Conservation (phyloP, 805 yeast species). For the Candida ortonii region DNA sequence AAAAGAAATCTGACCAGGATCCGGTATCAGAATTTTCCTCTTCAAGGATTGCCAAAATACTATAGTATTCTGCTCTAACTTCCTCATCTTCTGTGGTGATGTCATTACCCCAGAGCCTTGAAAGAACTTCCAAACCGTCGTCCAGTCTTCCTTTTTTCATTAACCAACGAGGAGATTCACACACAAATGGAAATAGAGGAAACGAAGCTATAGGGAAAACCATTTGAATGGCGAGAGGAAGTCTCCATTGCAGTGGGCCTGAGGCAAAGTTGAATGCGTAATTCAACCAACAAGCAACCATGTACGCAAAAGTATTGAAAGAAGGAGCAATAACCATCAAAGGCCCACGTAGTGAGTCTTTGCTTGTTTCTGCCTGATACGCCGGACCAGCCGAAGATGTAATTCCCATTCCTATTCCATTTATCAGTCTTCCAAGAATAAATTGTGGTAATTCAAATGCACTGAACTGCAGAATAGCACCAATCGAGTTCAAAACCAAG, state of each 20-base stretch:
- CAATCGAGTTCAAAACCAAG: constrained; percentile 32
- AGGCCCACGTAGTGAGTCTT: constrained; percentile 36
- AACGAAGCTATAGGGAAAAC: constrained; percentile 40
- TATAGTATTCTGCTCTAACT: constrained; percentile 11
- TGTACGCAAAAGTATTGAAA: constrained; percentile 39
- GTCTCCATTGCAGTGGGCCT: constrained; percentile 41
- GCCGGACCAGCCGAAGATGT: constrained; percentile 45
- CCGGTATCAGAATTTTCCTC: too few relatives aligned
- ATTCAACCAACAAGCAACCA: constrained; percentile 44
- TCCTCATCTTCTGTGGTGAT: constrained; percentile 15
- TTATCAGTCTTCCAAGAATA: constrained; percentile 41
- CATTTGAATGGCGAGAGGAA: constrained; percentile 45
- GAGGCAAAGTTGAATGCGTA: constrained; percentile 39
- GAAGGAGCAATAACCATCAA: constrained; percentile 39
- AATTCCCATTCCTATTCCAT: constrained; percentile 46
- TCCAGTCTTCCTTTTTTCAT: constrained; percentile 40
- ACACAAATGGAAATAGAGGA: constrained; percentile 21
- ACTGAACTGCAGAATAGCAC: constrained; percentile 30
- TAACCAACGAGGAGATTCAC: constrained; percentile 60
- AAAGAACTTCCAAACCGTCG: constrained; percentile 38
- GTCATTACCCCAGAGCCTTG: constrained; percentile 33
- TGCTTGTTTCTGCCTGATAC: constrained; percentile 45
- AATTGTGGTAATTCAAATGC: constrained; percentile 42
- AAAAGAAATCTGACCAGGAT: too few relatives aligned
- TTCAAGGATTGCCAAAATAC: constrained; percentile 36